phyloP scores from a whole-genome alignment of 2,329 filamentous ascomycete genomes.

The Chaetomiaceae sp. region DNA sequence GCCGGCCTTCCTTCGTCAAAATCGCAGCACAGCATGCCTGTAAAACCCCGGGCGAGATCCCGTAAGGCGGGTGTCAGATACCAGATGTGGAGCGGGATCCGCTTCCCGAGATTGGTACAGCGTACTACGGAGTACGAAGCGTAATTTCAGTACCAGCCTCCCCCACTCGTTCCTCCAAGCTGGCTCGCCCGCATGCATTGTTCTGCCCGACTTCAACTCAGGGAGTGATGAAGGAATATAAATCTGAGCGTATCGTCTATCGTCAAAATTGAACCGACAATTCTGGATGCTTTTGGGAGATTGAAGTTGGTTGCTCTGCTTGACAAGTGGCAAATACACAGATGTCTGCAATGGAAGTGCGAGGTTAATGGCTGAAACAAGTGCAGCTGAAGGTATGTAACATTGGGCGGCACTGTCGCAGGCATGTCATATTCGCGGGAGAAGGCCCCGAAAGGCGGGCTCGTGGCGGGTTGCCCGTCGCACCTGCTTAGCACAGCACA shows the following conservation, averaged over 20 bases:
- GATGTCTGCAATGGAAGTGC: too few species aligned
- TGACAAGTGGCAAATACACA: too few species aligned
- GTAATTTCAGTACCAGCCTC: slow-evolving; percentile 3
- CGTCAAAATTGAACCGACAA: too few species aligned
- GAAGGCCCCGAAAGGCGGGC: slow-evolving; percentile 2
- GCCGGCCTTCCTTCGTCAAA: too few species aligned
- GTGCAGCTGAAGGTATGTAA: slow-evolving; percentile 1
- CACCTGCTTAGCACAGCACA: neutral
- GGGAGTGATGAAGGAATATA: too few species aligned
- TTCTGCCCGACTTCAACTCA: too few species aligned
- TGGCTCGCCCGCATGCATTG: too few species aligned
- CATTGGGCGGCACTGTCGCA: neutral
- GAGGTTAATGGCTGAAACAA: slow-evolving; percentile 12
- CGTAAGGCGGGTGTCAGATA: slow-evolving; percentile 2
- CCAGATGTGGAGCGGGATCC: slow-evolving; percentile 7
- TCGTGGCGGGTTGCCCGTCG: too few species aligned
- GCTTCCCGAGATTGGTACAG: slow-evolving; percentile 11
- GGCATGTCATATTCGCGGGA: neutral
- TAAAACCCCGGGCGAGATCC: neutral
- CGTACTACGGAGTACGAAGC: neutral
- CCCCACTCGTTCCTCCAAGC: neutral
- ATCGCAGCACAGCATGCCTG: neutral
- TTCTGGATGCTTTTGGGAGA: neutral
- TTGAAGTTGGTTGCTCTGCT: neutral
- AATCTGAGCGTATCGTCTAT: too few species aligned